phyloP scores from a whole-genome alignment of 2,329 filamentous ascomycete genomes.

The Colletotrichum tamarilloi region DNA sequence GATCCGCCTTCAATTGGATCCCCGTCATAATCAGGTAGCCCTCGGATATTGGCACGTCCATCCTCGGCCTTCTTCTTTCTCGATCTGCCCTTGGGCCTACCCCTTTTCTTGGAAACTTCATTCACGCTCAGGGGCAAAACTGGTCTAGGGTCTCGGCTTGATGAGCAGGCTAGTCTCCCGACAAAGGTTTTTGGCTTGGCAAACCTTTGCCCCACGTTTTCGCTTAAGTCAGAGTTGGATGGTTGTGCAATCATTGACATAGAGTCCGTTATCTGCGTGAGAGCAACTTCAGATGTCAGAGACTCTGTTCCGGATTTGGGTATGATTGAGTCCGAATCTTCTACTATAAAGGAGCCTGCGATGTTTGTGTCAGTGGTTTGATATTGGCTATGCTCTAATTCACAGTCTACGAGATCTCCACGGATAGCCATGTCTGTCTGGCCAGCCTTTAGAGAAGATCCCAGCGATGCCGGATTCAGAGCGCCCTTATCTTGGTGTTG shows the following conservation, averaged over 20 bases:
- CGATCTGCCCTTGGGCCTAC: background rate
- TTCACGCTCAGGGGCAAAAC: background rate
- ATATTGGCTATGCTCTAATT: background rate
- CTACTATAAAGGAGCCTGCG: background rate
- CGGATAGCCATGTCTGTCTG: background rate
- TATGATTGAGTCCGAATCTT: background rate
- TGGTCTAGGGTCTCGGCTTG: background rate
- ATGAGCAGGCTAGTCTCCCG: conserved; percentile 19
- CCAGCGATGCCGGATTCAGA: background rate
- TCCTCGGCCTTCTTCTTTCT: conserved; percentile 19
- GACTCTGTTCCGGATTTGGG: background rate
- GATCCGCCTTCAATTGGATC: conserved; percentile 35
- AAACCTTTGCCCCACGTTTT: background rate
- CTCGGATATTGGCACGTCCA: conserved; percentile 29
- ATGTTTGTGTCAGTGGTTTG: background rate
- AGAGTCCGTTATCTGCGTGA: conserved; percentile 1
- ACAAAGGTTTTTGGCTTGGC: conserved; percentile 33
- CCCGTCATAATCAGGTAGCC: conserved; percentile 26
- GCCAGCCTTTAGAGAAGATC: background rate
- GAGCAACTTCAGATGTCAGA: background rate
- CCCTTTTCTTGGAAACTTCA: background rate
- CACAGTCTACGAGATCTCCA: background rate
- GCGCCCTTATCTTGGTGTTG: background rate
- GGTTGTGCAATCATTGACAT: conserved; percentile 17
- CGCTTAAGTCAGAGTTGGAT: conserved; percentile 8